Conservation (phyloP, 1,284 basidiomycete genomes). For the Ganoderma resinaceum region DNA sequence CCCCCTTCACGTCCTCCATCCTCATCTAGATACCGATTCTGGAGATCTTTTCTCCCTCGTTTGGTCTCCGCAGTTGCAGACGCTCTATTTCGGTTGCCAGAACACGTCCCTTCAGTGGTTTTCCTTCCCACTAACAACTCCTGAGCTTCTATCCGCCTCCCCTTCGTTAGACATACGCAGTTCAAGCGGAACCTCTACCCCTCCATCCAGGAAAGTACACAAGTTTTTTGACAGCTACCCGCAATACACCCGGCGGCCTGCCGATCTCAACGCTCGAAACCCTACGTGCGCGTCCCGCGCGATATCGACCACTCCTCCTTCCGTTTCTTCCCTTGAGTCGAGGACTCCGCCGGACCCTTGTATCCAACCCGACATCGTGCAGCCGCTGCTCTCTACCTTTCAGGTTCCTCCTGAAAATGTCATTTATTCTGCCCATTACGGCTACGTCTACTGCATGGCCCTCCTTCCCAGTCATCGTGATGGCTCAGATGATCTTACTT, state of each 20-base stretch:
- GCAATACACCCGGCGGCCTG: slow-evolving; percentile 66
- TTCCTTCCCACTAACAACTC: slow-evolving; percentile 53
- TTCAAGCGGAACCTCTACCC: slow-evolving; percentile 56
- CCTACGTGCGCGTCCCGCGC: slow-evolving; percentile 37
- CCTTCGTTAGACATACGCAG: slow-evolving; percentile 32
- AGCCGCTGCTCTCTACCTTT: slow-evolving; percentile 45
- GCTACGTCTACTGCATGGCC: slow-evolving; percentile 92
- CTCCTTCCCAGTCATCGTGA: slow-evolving; percentile 54
- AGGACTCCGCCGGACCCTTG: slow-evolving; percentile 27
- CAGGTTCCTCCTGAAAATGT: slow-evolving; percentile 74
- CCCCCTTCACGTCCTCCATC: slow-evolving; percentile 81
- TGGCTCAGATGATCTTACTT: slow-evolving; percentile 43
- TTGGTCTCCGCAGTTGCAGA: slow-evolving; percentile 77
- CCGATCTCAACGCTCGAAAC: slow-evolving; percentile 69
- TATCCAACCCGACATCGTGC: slow-evolving; percentile 38
- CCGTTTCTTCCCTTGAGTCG: slow-evolving; percentile 22
- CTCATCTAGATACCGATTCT: slow-evolving; percentile 84
- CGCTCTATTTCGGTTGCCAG: slow-evolving; percentile 89
- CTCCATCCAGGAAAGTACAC: slow-evolving; percentile 53
- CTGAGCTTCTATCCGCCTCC: slow-evolving; percentile 12
- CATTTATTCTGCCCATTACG: slow-evolving; percentile 89
- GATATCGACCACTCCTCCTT: slow-evolving; percentile 29
- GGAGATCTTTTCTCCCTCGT: slow-evolving; percentile 92
- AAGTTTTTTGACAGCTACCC: slow-evolving; percentile 88
- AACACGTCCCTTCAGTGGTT: slow-evolving; percentile 91